Evolutionary conservation across 1,284 basidiomycete species (phyloP).

Genomic region (Rugosomyces carneus): DNA sequence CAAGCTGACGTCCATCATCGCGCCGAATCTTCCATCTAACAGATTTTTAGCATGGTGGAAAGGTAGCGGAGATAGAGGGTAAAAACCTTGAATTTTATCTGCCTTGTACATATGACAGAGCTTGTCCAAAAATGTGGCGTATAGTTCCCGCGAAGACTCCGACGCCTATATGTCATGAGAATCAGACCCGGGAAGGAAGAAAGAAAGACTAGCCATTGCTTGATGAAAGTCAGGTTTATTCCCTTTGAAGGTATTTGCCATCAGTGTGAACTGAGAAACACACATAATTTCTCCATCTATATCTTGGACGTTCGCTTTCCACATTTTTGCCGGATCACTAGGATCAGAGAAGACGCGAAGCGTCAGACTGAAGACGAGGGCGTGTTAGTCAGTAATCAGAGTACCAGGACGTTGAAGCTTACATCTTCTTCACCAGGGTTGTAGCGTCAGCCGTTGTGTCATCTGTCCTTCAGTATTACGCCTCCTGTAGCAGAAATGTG

Average conservation of each 20-base stretch:
- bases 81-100: conserved; percentile 74
- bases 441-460: conserved; percentile 12
- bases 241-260: conserved; percentile 84
- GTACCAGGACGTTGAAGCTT: not conserved
- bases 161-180: conserved; percentile 40
- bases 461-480: conserved; percentile 10
- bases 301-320: conserved; percentile 81
- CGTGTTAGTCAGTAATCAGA: not conserved
- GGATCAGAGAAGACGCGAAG: conserved; percentile 71
- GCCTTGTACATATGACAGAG: conserved; percentile 61
- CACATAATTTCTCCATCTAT: conserved; percentile 83
- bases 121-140: conserved; percentile 64
- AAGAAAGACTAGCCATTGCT: conserved; percentile 64
- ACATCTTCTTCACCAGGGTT: conserved; percentile 16
- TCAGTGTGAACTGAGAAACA: conserved; percentile 87
- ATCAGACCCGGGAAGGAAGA: conserved; percentile 1
- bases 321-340: conserved; percentile 51
- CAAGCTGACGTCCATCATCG: conserved; percentile 87
- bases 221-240: conserved; percentile 88
- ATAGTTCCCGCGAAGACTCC: conserved; percentile 64
- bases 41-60: no score
- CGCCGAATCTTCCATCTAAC: conserved; percentile 89
- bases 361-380: conserved; percentile 41
- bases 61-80: not conserved
- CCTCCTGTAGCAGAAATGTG: conserved; percentile 1